Percentiles rank a stretch among this genome's conserved stretches.
Evolutionary conservation across 202 grass and related monocot species (phyloP).

Genomic region (Miscanthus sacchariflorus): DNA sequence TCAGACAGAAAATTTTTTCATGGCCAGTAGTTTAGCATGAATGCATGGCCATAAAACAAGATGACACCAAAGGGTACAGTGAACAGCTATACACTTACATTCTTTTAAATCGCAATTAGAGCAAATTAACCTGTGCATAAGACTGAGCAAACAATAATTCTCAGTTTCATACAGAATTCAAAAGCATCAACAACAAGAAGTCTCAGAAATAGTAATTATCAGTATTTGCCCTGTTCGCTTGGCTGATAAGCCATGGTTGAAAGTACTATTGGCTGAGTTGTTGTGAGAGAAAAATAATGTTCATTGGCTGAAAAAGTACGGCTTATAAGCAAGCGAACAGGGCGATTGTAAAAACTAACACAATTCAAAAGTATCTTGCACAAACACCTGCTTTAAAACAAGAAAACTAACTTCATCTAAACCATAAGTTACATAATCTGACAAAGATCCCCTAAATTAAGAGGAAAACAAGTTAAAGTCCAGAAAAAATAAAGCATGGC

Average conservation of each 20-base stretch:
- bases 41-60: not conserved
- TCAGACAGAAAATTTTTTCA: not conserved
- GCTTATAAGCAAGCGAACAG: too few species aligned
- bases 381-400: slow-evolving; percentile 7
- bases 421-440: not conserved
- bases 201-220: not conserved
- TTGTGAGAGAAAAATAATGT: too few species aligned
- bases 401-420: not conserved
- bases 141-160: not conserved
- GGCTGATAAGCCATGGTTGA: too few species aligned
- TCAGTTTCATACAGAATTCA: not conserved
- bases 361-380: not conserved
- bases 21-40: not conserved
- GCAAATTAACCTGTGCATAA: not conserved
- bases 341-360: not conserved
- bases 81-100: not conserved
- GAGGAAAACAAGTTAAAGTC: not conserved
- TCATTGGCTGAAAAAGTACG: too few species aligned
- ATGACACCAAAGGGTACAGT: not conserved
- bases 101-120: not conserved
- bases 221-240: not conserved
- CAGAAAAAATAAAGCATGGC: not conserved
- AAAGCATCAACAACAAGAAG: not conserved
- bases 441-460: slow-evolving; percentile 4
- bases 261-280: too few species aligned